Evolutionary conservation across 208 protist species (phyloP), one percentile per base, ranked within the genome.

Genomic region (Wallacemonas rigidus): DNA sequence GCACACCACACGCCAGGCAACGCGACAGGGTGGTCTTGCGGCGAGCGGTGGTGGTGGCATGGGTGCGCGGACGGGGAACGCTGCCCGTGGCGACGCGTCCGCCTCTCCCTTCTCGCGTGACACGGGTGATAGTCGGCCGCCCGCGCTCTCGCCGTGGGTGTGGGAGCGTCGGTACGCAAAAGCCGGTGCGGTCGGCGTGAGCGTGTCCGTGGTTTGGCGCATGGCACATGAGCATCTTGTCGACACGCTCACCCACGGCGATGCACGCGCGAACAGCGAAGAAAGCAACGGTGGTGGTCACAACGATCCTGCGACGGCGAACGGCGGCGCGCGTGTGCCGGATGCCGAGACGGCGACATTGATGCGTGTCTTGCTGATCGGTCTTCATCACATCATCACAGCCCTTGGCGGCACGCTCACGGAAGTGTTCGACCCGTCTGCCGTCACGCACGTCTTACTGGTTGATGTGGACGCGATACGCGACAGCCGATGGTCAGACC

Each of bases 361-460:
- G 44, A 69, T 89, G 7, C 74, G 81, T 2, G 81, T 87, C n/a
- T 56, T 94, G 54, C 45, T 86, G 5, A 72, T 72, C 47, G 85
- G 69, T n/a, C 67, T 95, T 2, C 70, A 73, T 39, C 75, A 83
- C 41, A 79, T 82, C 8, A 82, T 89, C 3, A 70, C 69, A 43
- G 73, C 86, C 39, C 81, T 95, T 15, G 85, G 83, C n/a, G 91
- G 88, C 38, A 81, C 80, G 43, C 53, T 85, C 0, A 63, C 53
- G 1, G 85, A 92, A 5, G 50, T 55, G 11, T 85, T 86, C 48
- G 55, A 83, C 1, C 38, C 70, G 2, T 69, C 83, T 4, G 78
- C 80, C 3, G 83, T 91, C 17, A 95, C 91, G 36, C 91, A 95
- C 69, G 81, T 92, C 38, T 69, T 95, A 11, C 61, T 89, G 35